Base-by-base conservation (phyloP, 176 grass and related monocot genomes). In the Coix lacrymajobi region DNA sequence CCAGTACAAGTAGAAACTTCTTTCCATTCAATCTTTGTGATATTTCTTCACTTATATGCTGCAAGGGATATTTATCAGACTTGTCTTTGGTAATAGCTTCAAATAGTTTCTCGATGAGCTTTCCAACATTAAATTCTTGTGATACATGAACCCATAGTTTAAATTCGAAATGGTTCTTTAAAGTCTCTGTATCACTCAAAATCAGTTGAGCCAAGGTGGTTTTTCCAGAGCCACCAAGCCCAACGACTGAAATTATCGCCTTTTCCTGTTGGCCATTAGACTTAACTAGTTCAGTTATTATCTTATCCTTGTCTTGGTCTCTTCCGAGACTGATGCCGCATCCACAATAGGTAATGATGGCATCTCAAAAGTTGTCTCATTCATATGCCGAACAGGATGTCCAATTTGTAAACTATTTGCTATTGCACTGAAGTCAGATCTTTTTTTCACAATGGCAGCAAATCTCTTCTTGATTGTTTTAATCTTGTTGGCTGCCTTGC, bases 1-100 rank as follows among this genome's bases (percentile, higher is more conserved):
- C 88, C 11, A 86, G 24, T 9, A 86, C 79, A 29, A 90, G 79
- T 3, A 57, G 24, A 28, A 13, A 61, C 57, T 4, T 28, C 11
- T 61, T 61, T 0, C 1, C 8, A 0, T 4, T 61, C 17, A 28
- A 28, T 0, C 0, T 25, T 0, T 13, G 0, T 12, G 57, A 56
- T 8, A 56, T 56, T n/a, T 3, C 7, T 56, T 20, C 12, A 5
- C 52, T 52, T 0, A 56, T 56, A 3, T n/a, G 15, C 52, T 16
- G 19, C 20, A 56, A 56, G 7, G 19, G 19, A 56, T 56, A 1
- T 22, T n/a, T 8, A 0, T 56, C 52, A 56, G 15, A 48, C 4
- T 48, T 48, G 1, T 17, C 45, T 1, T 15, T 0, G 1, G 20
- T 0, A 56, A 56, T 2, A 61, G 57, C 57, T 20, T 61, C 57